phyloP scores from a whole-genome alignment of 169 alveolate species.

The Plasmodium adleri region DNA sequence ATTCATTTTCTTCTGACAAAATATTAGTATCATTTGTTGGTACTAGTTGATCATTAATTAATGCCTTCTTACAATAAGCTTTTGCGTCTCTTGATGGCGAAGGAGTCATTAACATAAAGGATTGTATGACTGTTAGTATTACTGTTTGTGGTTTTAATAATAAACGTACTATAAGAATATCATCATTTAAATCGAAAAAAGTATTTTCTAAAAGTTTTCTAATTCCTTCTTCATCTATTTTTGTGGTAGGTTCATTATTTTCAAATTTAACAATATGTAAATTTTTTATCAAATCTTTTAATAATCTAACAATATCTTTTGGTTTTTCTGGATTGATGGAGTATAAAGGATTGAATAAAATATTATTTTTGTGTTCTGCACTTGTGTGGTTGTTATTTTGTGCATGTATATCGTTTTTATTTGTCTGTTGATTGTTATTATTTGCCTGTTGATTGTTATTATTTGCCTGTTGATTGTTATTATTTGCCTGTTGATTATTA shows the following conservation, averaged over 20 bases:
- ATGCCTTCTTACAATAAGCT: constrained; percentile 36
- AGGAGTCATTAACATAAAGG: constrained; percentile 67
- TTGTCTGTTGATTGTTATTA: not conserved
- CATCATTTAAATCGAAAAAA: constrained; percentile 51
- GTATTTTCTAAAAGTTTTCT: constrained; percentile 52
- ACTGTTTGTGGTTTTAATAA: constrained; percentile 70
- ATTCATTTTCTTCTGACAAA: constrained; percentile 49
- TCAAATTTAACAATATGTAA: constrained; percentile 51
- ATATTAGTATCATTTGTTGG: constrained; percentile 8
- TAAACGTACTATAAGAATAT: constrained; percentile 53
- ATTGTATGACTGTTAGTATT: constrained; percentile 41
- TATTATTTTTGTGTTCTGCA: not conserved
- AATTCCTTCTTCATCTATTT: constrained; percentile 63
- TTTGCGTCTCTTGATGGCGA: constrained; percentile 64
- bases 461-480: not conserved
- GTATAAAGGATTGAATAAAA: constrained; percentile 31
- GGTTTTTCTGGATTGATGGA: constrained; percentile 10
- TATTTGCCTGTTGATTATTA: not conserved
- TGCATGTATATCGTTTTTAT: not conserved
- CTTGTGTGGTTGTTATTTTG: not conserved
- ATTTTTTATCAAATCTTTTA: constrained; percentile 41
- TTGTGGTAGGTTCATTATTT: constrained; percentile 58
- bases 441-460: not conserved
- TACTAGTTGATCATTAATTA: constrained; percentile 53
- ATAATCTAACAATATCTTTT: constrained; percentile 29